phyloP scores from a whole-genome alignment of 1,284 basidiomycete species.

The Meripilus lineatus region DNA sequence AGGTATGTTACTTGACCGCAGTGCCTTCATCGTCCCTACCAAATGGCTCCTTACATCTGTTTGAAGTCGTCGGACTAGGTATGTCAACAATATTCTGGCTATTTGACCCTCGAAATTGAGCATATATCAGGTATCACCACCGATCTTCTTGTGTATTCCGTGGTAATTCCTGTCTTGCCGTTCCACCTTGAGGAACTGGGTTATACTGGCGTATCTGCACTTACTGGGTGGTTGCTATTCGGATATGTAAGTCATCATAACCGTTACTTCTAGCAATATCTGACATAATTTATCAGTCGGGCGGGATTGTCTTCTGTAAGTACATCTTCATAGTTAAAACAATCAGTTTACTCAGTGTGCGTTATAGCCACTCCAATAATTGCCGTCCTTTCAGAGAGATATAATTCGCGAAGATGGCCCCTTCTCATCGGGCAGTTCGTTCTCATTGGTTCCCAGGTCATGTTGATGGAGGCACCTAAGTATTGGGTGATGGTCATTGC shows the following conservation, averaged over 20 bases:
- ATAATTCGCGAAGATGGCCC: conserved; percentile 49
- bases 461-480: conserved; percentile 73
- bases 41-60: no score
- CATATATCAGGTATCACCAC: conserved; percentile 50
- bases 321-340: not conserved
- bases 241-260: conserved; percentile 42
- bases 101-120: not conserved
- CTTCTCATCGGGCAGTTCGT: conserved; percentile 54
- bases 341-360: not conserved
- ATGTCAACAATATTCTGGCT: conserved; percentile 8
- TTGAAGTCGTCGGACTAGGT: conserved; percentile 33
- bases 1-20: conserved; percentile 10
- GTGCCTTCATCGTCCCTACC: no score
- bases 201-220: conserved; percentile 47
- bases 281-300: conserved; percentile 22
- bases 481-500: conserved; percentile 72
- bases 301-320: conserved; percentile 29
- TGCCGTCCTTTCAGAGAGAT: conserved; percentile 62
- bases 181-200: conserved; percentile 60
- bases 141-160: conserved; percentile 63
- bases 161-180: conserved; percentile 72
- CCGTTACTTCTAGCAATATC: not conserved
- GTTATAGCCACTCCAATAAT: conserved; percentile 62
- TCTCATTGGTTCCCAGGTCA: conserved; percentile 55
- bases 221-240: conserved; percentile 68